A percentile compares a stretch with the other conserved stretches of the same genome.
These are phyloP conservation scores for Lachnellula arida DNA, from an alignment of 2,329 filamentous ascomycete genomes.

Conservation along the genomic window DNA sequence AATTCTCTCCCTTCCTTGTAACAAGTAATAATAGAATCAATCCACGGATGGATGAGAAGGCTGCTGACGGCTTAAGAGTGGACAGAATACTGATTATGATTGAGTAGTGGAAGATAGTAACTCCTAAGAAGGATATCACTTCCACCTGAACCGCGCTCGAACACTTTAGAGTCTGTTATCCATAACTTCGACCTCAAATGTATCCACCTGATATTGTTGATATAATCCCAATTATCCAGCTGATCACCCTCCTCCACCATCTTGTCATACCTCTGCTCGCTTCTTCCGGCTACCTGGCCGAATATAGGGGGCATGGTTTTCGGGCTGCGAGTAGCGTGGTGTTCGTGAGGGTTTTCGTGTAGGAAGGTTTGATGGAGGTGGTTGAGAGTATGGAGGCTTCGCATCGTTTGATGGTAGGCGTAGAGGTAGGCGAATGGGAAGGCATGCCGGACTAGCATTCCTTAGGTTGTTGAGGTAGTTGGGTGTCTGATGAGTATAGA, in stretches of 20 bases:
- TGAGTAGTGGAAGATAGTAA: slow-evolving; percentile 2
- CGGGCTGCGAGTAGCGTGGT: neutral
- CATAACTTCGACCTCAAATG: neutral
- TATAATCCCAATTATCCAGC: neutral
- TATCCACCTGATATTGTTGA: neutral
- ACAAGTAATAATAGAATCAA: slow-evolving; percentile 4
- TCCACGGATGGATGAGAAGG: too few relatives aligned
- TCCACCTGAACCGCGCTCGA: neutral
- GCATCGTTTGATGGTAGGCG: neutral
- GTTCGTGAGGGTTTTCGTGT: neutral
- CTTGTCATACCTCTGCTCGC: neutral
- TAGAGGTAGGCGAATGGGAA: too few relatives aligned
- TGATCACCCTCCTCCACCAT: neutral
- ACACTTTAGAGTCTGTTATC: neutral
- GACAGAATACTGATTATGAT: slow-evolving; percentile 1
- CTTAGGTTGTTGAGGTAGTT: neutral
- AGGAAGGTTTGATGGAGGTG: neutral
- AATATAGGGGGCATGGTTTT: neutral
- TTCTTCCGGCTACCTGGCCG: neutral
- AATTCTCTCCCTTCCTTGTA: neutral
- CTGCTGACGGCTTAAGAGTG: too few relatives aligned
- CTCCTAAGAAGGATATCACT: neutral
- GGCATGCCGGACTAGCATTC: neutral
- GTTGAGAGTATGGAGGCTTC: neutral
- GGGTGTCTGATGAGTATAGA: neutral